Conservation (phyloP, 106 monocot species). For the Phalaenopsis aphrodite region DNA sequence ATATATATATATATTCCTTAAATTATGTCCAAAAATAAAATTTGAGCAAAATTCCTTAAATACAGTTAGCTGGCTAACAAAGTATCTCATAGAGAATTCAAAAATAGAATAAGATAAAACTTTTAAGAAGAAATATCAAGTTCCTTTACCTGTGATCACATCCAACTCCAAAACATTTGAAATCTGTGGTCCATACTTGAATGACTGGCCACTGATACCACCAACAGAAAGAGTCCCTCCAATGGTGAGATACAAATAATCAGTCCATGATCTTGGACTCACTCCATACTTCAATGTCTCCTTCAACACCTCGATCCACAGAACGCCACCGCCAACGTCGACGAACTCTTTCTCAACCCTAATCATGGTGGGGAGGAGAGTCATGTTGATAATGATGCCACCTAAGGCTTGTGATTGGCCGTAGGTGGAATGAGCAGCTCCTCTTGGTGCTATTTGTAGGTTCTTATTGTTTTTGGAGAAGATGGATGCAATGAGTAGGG, state of each 20-base stretch:
- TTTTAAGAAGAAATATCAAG: too few species aligned
- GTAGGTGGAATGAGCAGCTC: constrained; percentile 32
- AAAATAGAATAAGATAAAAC: too few species aligned
- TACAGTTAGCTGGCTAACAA: too few species aligned
- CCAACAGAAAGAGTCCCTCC: constrained; percentile 53
- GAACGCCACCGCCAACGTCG: constrained; percentile 38
- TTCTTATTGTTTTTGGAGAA: constrained; percentile 11
- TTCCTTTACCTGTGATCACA: constrained; percentile 40
- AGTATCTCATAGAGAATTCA: too few species aligned
- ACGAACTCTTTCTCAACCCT: constrained; percentile 12
- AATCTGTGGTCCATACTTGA: constrained; percentile 51
- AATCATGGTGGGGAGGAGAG: background rate
- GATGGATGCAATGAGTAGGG: constrained; percentile 14
- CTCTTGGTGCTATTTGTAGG: constrained; percentile 25
- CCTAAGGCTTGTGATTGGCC: constrained; percentile 31
- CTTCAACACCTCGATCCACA: constrained; percentile 41
- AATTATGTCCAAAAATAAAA: too few species aligned
- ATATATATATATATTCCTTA: too few species aligned
- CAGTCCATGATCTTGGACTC: constrained; percentile 45
- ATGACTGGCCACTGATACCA: constrained; percentile 54
- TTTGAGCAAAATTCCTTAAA: too few species aligned
- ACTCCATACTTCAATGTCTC: constrained; percentile 36
- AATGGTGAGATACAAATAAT: constrained; percentile 49
- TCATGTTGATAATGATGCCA: constrained; percentile 42
- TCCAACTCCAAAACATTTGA: constrained; percentile 41